Percentiles rank a stretch among this genome's conserved stretches.
phyloP scores from a whole-genome alignment of 1,284 basidiomycete species.

The Pyrrhoderma lamaoense region DNA sequence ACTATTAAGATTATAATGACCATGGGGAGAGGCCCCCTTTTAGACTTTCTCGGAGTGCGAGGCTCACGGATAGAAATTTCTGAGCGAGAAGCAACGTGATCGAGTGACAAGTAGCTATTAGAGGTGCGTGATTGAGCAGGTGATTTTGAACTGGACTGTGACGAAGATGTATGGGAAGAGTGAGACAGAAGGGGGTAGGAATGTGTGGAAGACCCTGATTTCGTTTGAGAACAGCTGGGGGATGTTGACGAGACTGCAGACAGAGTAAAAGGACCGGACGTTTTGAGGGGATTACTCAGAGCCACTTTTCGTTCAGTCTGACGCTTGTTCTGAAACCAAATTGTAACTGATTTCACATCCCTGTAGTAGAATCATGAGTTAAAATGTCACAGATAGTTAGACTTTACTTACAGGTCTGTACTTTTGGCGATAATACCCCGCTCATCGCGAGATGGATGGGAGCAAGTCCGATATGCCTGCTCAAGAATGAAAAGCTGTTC shows the following conservation, averaged over 20 bases:
- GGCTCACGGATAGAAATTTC: conserved; percentile 1
- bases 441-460: conserved; percentile 65
- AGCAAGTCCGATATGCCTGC: conserved; percentile 58
- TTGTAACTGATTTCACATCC: conserved; percentile 70
- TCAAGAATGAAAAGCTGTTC: conserved; percentile 66
- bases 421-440: conserved; percentile 54
- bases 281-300: conserved; percentile 9
- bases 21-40: neutral
- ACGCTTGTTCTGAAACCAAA: conserved; percentile 79
- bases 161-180: neutral
- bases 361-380: conserved; percentile 32
- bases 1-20: neutral
- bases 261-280: conserved; percentile 3
- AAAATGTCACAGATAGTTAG: conserved; percentile 8
- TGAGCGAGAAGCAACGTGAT: conserved; percentile 14
- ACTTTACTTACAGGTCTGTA: conserved; percentile 59
- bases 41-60: conserved; percentile 10
- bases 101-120: conserved; percentile 10
- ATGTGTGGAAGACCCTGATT: neutral
- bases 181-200: neutral
- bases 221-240: neutral
- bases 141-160: neutral
- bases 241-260: neutral
- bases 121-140: neutral
- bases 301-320: conserved; percentile 36